Evolutionary conservation across 257 asterid genomes (phyloP).

Genomic region (Cinchona pubescens): DNA sequence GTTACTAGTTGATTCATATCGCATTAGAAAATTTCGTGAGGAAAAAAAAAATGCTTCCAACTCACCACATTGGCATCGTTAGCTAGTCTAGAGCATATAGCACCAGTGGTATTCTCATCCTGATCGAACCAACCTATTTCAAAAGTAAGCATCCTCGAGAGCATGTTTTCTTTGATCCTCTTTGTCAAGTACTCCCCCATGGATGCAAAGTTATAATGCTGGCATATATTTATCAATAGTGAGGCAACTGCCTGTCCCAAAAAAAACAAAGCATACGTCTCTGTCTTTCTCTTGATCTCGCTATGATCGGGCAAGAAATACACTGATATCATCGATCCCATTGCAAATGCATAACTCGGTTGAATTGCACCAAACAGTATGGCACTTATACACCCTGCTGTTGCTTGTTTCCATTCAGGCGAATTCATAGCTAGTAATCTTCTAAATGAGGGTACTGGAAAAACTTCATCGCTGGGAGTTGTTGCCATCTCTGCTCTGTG

Average conservation of each 20-base stretch:
- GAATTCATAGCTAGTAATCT: conserved; percentile 73
- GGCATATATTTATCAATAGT: conserved; percentile 51
- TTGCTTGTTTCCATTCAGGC: conserved; percentile 90
- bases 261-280: conserved; percentile 51
- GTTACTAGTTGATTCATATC: not conserved
- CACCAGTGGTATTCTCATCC: conserved; percentile 76
- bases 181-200: conserved; percentile 91
- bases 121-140: conserved; percentile 91
- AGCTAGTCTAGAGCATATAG: conserved; percentile 80
- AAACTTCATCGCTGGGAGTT: conserved; percentile 36
- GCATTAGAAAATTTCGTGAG: not conserved
- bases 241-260: conserved; percentile 72
- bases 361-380: conserved; percentile 61
- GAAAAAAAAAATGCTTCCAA: not conserved
- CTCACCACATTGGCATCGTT: conserved; percentile 92
- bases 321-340: conserved; percentile 80
- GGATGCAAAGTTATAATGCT: conserved; percentile 81
- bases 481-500: conserved; percentile 21
- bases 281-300: conserved; percentile 54
- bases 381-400: conserved; percentile 57
- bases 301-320: conserved; percentile 57
- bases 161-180: conserved; percentile 77
- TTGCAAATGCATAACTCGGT: conserved; percentile 65
- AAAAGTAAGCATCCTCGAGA: conserved; percentile 79
- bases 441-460: conserved; percentile 60